A percentile compares a stretch with the other conserved stretches of the same genome.
phyloP scores from a whole-genome alignment of 306 rosid genomes.

The Ormosia semicastrata region DNA sequence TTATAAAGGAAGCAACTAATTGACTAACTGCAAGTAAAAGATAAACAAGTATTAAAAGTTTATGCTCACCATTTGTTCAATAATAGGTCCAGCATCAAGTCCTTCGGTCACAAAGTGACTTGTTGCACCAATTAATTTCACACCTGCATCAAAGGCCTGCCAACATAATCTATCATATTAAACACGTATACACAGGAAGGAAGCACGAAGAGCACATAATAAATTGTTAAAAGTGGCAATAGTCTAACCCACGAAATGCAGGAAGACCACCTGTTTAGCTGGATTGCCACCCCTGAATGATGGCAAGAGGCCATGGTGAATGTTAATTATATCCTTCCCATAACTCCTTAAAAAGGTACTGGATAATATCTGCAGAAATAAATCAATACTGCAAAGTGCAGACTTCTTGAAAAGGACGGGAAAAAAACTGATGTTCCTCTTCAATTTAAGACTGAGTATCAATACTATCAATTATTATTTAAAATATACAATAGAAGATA shows the following conservation, averaged over 20 bases:
- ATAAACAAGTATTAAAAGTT: background rate
- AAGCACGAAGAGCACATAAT: background rate
- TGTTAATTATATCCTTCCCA: constrained; percentile 77
- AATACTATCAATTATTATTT: background rate
- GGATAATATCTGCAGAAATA: constrained; percentile 58
- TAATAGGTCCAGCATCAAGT: constrained; percentile 73
- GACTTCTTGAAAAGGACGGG: background rate
- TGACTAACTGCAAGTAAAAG: background rate
- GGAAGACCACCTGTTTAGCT: constrained; percentile 56
- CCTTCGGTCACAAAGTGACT: constrained; percentile 80
- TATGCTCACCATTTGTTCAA: constrained; percentile 70
- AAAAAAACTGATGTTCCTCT: background rate
- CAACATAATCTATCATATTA: constrained; percentile 47
- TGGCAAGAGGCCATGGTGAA: constrained; percentile 82
- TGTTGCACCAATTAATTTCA: constrained; percentile 80
- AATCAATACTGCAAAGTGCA: background rate
- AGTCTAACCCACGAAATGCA: background rate
- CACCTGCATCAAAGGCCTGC: constrained; percentile 87
- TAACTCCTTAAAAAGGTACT: constrained; percentile 56
- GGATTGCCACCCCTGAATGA: constrained; percentile 77
- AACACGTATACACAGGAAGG: constrained; percentile 29
- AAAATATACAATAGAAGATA: background rate
- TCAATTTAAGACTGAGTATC: background rate
- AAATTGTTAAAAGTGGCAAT: constrained; percentile 2
- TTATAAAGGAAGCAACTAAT: constrained; percentile 1